Base-by-base conservation (phyloP, 2,329 filamentous ascomycete genomes). In the Penicillium sp. region DNA sequence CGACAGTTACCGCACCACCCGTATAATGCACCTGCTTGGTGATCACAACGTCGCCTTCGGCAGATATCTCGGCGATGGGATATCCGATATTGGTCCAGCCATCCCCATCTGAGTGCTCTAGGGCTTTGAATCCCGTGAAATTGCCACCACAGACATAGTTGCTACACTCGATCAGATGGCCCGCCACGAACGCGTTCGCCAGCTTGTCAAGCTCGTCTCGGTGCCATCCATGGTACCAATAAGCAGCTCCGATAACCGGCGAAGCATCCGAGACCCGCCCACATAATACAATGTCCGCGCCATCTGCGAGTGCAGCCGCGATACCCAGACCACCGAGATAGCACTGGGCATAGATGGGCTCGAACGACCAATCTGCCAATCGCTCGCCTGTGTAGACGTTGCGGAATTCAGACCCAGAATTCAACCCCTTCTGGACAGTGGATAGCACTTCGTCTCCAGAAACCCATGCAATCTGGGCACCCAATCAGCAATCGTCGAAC, bases 21-120 rank as follows among this genome's bases (percentile, higher is more conserved):
- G 58, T 61, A 1, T 53, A 15, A 49, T 64, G 61, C 7, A 65
- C 61, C 45, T 75, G 70, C 54, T 74, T 75, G 17, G 71, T 72
- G 57, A 75, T 73, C 17, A 72, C 60, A 12, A 69, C 68, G 29
- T 65, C 56, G 5, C 73, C 73, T 21, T 68, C 62, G 0, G 57
- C 52, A 13, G 67, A 67, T 37, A 75, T 72, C 53, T 75, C 72
- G 4, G 71, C 72, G 41, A 75, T 74, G 1, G 72, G 72, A 52
- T 68, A 75, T 31, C 71, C 73, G 17, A 72, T 71, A 45, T 77
- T 69, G 7, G 68, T 54, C 72, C 72, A 76, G 22, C 69, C 60
- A 21, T 62, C 59, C n/a, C 54, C 53, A 17, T 44, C 48, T 28
- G 39, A 28, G 13, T 61, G 46, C 48, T 64, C 70, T 41, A 57